These are phyloP conservation scores for Aspergillus sojae DNA, from an alignment of 2,329 filamentous ascomycete genomes.

Conservation along the genomic window DNA sequence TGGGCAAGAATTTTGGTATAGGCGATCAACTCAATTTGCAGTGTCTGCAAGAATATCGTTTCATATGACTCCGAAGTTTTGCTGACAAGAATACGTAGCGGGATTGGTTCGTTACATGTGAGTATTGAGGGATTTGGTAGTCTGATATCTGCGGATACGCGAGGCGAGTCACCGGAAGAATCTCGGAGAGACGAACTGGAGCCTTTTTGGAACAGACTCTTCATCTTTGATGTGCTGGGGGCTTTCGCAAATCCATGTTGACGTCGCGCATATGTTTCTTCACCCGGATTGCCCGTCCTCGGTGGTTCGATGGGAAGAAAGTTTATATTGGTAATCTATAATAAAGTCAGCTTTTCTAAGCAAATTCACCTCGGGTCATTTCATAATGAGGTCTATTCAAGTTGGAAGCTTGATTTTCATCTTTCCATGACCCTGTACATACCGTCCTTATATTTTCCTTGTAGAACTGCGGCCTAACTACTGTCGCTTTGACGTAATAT, in stretches of 20 bases:
- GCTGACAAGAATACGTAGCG: constrained; percentile 76
- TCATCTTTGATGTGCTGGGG: constrained; percentile 51
- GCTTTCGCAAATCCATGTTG: constrained; percentile 60
- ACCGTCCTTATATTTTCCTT: constrained; percentile 79
- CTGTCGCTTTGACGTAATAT: constrained; percentile 95
- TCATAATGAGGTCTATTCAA: neutral
- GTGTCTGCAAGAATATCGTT: constrained; percentile 71
- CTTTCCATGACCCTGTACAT: constrained; percentile 16
- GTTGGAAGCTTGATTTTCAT: neutral
- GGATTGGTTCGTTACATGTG: constrained; percentile 84
- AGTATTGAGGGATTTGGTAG: constrained; percentile 85
- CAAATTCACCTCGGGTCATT: neutral
- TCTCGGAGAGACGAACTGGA: constrained; percentile 31
- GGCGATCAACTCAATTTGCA: constrained; percentile 81
- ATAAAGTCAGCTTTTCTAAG: neutral
- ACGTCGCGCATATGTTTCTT: constrained; percentile 83
- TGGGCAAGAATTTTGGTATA: constrained; percentile 79
- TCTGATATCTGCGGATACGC: constrained; percentile 78
- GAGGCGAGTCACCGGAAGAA: constrained; percentile 45
- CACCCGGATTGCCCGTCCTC: constrained; percentile 64
- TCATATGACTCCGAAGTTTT: constrained; percentile 72
- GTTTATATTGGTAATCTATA: constrained; percentile 64
- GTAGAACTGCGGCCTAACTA: constrained; percentile 83
- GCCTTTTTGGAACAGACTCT: constrained; percentile 60
- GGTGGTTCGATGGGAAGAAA: constrained; percentile 94